Percentiles rank a stretch among this genome's conserved stretches.
These are phyloP conservation scores for Dentipellis sp. DNA, from an alignment of 768 basidiomycete genomes.

Conservation along the genomic window DNA sequence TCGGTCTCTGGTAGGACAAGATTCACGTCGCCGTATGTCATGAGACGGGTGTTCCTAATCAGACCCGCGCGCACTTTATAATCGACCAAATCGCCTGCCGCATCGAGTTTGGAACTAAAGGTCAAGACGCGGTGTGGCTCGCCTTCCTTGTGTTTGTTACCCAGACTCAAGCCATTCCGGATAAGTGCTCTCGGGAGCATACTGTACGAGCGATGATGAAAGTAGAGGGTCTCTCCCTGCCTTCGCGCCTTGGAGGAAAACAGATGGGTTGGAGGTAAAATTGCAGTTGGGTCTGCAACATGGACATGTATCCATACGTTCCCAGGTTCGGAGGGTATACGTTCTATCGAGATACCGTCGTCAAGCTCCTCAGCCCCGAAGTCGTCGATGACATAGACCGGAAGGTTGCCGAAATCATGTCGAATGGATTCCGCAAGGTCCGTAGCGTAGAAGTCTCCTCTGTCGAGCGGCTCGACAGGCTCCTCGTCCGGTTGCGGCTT, in stretches of 20 bases:
- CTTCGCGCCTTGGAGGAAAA: slow-evolving; percentile 49
- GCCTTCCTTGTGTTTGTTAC: slow-evolving; percentile 22
- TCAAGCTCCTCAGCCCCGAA: slow-evolving; percentile 76
- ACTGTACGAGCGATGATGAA: slow-evolving; percentile 50
- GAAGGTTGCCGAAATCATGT: slow-evolving; percentile 76
- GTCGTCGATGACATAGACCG: slow-evolving; percentile 86
- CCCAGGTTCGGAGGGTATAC: slow-evolving; percentile 47
- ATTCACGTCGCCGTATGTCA: slow-evolving; percentile 68
- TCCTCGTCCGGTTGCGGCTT: neutral
- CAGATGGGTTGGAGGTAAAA: slow-evolving; percentile 62
- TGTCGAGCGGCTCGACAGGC: slow-evolving; percentile 27
- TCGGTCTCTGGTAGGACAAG: slow-evolving; percentile 25
- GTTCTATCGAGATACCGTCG: slow-evolving; percentile 83
- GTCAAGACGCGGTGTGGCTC: slow-evolving; percentile 55
- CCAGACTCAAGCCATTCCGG: slow-evolving; percentile 42
- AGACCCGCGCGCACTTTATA: slow-evolving; percentile 62
- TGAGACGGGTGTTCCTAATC: slow-evolving; percentile 52
- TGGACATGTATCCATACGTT: slow-evolving; percentile 82
- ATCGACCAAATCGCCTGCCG: slow-evolving; percentile 57
- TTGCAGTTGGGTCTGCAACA: slow-evolving; percentile 83
- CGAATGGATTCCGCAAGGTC: slow-evolving; percentile 68
- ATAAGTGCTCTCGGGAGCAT: slow-evolving; percentile 63
- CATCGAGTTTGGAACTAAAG: slow-evolving; percentile 67
- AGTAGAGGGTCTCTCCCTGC: slow-evolving; percentile 50
- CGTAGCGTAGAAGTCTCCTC: slow-evolving; percentile 50